Base-by-base conservation (phyloP, 257 asterid species). In the Nicotiana tabacum region DNA sequence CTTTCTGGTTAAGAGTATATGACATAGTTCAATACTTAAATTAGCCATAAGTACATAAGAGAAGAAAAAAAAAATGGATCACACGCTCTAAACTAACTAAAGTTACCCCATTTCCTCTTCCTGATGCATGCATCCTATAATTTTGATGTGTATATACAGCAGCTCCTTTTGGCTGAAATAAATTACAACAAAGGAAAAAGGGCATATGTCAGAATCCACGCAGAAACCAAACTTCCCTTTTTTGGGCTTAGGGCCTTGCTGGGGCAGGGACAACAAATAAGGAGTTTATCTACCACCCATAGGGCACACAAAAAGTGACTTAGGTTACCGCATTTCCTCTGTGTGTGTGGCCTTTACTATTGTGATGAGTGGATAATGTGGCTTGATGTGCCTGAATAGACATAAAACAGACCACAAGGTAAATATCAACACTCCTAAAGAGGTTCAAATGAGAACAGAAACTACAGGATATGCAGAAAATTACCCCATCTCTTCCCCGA, bases 51-150 rank as follows among this genome's bases (percentile, higher is more conserved):
- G 30, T 18, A 51, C 17, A 77, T 8, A 11, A 60, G 46, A 33
- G 17, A 61, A 9, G 17, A 61, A 9, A 61, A 66, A 77, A 33
- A 27, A 15, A 43, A 77, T 68, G 61, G 48, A 78, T 9, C 7
- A 5, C 80, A 27, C 27, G 64, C 64, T 51, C 43, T 27, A 76
- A 12, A 76, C 13, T 51, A 76, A 33, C 53, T 32, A 30, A 3
- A 37, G 12, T 51, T 85, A 85, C 86, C 86, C 15, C 65, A 60
- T 53, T 79, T 74, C 82, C 84, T 69, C 84, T 79, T 85, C 82
- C 84, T 58, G 55, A 60, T 27, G 72, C 83, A 85, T 64, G 66
- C 66, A 78, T 76, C 11, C 76, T 53, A 15, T 53, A 57, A 79
- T 76, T 64, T 57, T 62, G 82, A 51, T 69, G 68, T 33, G 78